These are phyloP conservation scores for Gnomoniopsis smithogilvyi DNA, from an alignment of 2,329 filamentous ascomycete genomes.

Conservation along the genomic window DNA sequence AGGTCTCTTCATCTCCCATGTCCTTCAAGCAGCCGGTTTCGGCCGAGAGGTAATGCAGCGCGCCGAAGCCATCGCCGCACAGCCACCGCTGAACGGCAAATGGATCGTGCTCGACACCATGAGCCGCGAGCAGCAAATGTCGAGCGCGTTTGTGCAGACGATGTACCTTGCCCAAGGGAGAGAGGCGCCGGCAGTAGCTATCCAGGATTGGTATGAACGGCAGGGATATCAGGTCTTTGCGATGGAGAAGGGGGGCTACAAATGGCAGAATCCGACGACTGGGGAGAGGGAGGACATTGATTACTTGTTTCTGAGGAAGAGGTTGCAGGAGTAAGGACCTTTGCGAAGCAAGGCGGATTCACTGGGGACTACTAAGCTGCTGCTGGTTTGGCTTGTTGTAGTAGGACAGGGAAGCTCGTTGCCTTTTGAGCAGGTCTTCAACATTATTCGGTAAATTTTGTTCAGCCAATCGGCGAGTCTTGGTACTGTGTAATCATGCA, in stretches of 20 bases:
- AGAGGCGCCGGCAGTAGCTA: constrained; percentile 1
- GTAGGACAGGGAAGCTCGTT: too few species aligned
- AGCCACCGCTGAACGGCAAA: background rate
- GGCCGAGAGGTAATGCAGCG: constrained; percentile 12
- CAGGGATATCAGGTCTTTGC: constrained; percentile 15
- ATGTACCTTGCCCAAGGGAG: constrained; percentile 5
- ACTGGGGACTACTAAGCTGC: background rate
- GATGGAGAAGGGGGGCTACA: constrained; percentile 5
- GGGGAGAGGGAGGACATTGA: constrained; percentile 16
- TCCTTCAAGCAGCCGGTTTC: constrained; percentile 8
- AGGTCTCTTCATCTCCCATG: constrained; percentile 37
- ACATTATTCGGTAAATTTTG: background rate
- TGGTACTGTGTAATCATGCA: background rate
- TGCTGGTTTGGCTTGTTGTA: background rate
- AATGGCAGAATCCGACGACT: constrained; percentile 8
- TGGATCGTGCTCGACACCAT: constrained; percentile 15
- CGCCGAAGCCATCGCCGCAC: constrained; percentile 5
- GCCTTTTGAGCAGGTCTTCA: background rate
- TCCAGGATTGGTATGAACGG: constrained; percentile 15
- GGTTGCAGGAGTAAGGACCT: background rate
- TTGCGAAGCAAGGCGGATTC: background rate
- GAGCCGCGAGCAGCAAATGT: constrained; percentile 14
- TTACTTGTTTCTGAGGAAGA: constrained; percentile 12
- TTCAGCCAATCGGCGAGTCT: background rate
- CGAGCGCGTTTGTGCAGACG: constrained; percentile 1